Percentiles rank a stretch among this genome's conserved stretches.
These are phyloP conservation scores for Daldinia eschscholtzii DNA, from an alignment of 2,329 filamentous ascomycete species.

Conservation along the genomic window DNA sequence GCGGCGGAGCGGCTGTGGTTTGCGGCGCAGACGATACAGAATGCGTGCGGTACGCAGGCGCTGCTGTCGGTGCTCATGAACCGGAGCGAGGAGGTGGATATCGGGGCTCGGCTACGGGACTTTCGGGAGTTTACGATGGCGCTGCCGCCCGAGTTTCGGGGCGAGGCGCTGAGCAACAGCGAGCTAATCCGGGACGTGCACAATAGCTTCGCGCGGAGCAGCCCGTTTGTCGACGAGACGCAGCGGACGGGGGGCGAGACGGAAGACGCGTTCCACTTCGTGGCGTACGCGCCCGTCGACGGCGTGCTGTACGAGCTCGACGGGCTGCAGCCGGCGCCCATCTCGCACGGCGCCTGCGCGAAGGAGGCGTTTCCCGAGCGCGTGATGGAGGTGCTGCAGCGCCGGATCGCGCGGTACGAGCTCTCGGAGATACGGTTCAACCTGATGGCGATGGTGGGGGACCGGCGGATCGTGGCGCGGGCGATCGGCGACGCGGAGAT, in stretches of 20 bases:
- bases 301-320: slow-evolving; percentile 92
- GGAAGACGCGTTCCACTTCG: slow-evolving; percentile 97
- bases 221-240: slow-evolving; percentile 94
- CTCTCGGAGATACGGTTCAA: slow-evolving; percentile 94
- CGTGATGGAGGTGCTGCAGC: slow-evolving; percentile 88
- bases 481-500: slow-evolving; percentile 87
- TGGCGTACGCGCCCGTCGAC: slow-evolving; percentile 88
- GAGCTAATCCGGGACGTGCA: slow-evolving; percentile 82
- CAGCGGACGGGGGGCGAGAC: slow-evolving; percentile 76
- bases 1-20: slow-evolving; percentile 89
- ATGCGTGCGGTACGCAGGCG: slow-evolving; percentile 97
- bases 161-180: slow-evolving; percentile 72
- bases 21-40: slow-evolving; percentile 96
- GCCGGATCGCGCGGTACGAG: slow-evolving; percentile 87
- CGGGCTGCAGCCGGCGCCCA: slow-evolving; percentile 91
- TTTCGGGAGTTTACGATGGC: slow-evolving; percentile 91
- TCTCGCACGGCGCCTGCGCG: slow-evolving; percentile 83
- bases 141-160: slow-evolving; percentile 79
- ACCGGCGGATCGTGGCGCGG: slow-evolving; percentile 80
- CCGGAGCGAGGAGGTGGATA: slow-evolving; percentile 74
- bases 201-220: slow-evolving; percentile 90
- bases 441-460: slow-evolving; percentile 89
- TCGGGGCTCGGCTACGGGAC: slow-evolving; percentile 77
- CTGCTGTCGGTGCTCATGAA: slow-evolving; percentile 93
- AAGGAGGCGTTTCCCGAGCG: slow-evolving; percentile 79